phyloP scores from a whole-genome alignment of 768 basidiomycete genomes.

The Amanita rubescens region DNA sequence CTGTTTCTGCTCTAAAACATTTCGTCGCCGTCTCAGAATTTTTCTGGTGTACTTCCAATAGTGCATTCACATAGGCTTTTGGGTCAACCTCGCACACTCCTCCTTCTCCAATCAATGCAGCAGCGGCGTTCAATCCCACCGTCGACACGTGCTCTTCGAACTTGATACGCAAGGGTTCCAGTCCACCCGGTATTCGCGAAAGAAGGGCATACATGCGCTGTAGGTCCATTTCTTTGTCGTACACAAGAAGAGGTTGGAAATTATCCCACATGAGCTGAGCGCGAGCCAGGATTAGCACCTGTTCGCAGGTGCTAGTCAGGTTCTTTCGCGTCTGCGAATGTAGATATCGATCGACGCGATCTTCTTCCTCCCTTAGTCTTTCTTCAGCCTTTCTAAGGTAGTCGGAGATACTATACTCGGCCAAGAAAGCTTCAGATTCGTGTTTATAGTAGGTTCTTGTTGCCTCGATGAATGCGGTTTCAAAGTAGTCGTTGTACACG shows the following conservation, averaged over 20 bases:
- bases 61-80: conserved; percentile 88
- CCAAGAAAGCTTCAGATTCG: conserved; percentile 87
- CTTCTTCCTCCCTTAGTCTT: conserved; percentile 88
- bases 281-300: conserved; percentile 86
- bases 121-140: conserved; percentile 75
- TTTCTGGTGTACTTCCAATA: conserved; percentile 88
- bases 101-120: conserved; percentile 57
- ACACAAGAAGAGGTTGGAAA: conserved; percentile 86
- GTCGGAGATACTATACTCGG: conserved; percentile 84
- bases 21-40: conserved; percentile 82
- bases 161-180: conserved; percentile 84
- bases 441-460: conserved; percentile 90
- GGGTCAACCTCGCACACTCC: conserved; percentile 69
- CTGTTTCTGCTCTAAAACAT: conserved; percentile 88
- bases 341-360: conserved; percentile 90
- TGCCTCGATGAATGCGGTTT: conserved; percentile 78
- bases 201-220: conserved; percentile 94
- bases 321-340: conserved; percentile 83
- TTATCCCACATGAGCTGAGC: conserved; percentile 83
- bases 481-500: conserved; percentile 88
- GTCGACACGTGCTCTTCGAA: conserved; percentile 96
- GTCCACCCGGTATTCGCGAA: conserved; percentile 81
- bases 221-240: conserved; percentile 90
- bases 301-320: conserved; percentile 79
- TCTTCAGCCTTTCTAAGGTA: conserved; percentile 95